Evolutionary conservation across 805 yeast species (phyloP), one percentile per base, ranked within the genome.

Genomic region (Lachancea lanzarotensis): DNA sequence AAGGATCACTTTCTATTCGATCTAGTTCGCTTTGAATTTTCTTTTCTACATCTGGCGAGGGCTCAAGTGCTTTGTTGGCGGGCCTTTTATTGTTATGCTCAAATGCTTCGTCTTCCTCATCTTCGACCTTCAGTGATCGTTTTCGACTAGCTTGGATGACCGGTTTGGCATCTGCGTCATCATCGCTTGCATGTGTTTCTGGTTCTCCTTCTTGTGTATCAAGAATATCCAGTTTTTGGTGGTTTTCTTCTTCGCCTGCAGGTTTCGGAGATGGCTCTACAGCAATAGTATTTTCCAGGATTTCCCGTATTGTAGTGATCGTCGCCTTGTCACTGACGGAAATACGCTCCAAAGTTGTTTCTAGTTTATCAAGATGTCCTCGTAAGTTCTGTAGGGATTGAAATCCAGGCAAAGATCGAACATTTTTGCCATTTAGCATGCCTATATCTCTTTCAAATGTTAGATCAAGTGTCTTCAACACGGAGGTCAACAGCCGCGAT

Each of bases 371-470:
- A 45, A 70, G 46, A 41, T 63, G 67, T 16, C 53, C 61, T 53
- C 67, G 69, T 47, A 78, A 56, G 45, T 76, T 76, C 13, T 66
- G 58, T 33, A 79, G 58, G 3, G 71, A 62, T 45, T 70, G 70
- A 17, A 68, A 40, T 2, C 47, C 45, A 1, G 74, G 75, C 17
- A 68, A 63, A 5, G 75, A 70, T 1, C 73, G 65, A 0, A 76
- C 68, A 5, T 71, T 55, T 16, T 77, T 81, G 0, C 90, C 90
- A 51, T 74, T 80, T 19, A 83, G 62, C 42, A 76, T 61, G 1
- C 89, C 89, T 15, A 75, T 67, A 33, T 77, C 75, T 3, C 74
- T 67, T 53, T 82, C 85, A 55, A 77, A 82, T 1, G 75, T 65
- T 43, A 83, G 60, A 38, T 72, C 69, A 32, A 81, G 61, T 50